Conservation (phyloP, 2,329 filamentous ascomycete genomes). For the Aspergillus sp. region DNA sequence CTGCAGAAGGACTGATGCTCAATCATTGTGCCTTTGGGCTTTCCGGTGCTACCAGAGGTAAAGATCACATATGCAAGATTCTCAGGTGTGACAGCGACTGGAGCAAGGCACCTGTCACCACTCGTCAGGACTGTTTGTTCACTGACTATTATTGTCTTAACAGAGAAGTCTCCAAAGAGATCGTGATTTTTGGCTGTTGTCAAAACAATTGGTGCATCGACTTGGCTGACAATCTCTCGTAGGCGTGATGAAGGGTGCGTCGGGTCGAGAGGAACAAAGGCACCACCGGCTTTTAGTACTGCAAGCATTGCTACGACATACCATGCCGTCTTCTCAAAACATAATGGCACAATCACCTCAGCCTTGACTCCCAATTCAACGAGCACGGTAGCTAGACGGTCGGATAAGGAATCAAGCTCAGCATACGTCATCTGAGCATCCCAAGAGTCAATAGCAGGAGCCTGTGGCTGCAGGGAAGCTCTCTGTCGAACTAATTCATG, state of each 20-base stretch:
- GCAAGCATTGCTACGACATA: slow-evolving; percentile 26
- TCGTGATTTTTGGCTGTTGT: not conserved
- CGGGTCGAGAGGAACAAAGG: slow-evolving; percentile 28
- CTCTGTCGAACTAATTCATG: slow-evolving; percentile 2
- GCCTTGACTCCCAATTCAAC: slow-evolving; percentile 32
- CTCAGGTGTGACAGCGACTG: not conserved
- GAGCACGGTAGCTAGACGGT: slow-evolving; percentile 29
- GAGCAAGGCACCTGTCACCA: not conserved
- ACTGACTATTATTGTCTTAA: not conserved
- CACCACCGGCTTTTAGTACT: slow-evolving; percentile 29
- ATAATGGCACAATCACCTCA: slow-evolving; percentile 26
- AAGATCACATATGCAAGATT: slow-evolving; percentile 19
- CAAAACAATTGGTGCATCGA: slow-evolving; percentile 1
- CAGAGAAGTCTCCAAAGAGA: slow-evolving; percentile 8
- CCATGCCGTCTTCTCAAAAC: slow-evolving; percentile 31
- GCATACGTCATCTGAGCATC: slow-evolving; percentile 29
- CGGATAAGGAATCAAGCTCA: slow-evolving; percentile 33
- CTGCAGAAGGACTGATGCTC: slow-evolving; percentile 15
- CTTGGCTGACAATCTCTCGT: not conserved
- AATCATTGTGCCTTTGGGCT: slow-evolving; percentile 23
- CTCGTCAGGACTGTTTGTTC: not conserved
- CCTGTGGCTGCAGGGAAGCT: not conserved
- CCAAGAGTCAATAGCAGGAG: slow-evolving; percentile 26
- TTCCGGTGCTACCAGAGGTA: slow-evolving; percentile 25
- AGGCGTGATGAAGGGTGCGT: slow-evolving; percentile 18